Conservation (phyloP, 352 stramenopile genomes). For the Thraustotheca clavata region DNA sequence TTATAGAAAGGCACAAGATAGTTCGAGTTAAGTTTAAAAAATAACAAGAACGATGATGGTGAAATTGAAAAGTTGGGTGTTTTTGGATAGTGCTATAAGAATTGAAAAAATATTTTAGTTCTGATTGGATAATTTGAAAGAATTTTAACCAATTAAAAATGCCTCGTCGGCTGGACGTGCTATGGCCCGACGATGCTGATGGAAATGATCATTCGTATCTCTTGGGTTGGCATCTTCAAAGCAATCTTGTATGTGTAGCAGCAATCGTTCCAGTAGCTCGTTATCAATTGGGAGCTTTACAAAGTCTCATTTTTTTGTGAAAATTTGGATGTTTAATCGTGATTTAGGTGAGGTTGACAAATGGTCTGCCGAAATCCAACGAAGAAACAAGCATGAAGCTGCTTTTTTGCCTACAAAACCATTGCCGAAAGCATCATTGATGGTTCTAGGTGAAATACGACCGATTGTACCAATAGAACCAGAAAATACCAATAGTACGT, state of each 20-base stretch:
- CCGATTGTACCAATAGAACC: neutral
- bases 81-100: neutral
- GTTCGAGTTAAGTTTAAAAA: no score
- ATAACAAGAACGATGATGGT: neutral
- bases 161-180: conserved; percentile 9
- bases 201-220: neutral
- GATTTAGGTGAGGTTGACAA: neutral
- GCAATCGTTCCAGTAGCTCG: neutral
- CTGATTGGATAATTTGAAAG: neutral
- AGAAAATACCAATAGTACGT: neutral
- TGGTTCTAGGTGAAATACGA: neutral
- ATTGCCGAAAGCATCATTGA: neutral
- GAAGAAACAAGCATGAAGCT: neutral
- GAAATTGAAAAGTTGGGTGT: conserved; percentile 1
- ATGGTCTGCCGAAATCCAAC: neutral
- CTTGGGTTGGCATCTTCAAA: conserved; percentile 9
- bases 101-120: neutral
- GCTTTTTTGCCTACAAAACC: neutral
- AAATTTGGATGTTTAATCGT: neutral
- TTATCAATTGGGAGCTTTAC: neutral
- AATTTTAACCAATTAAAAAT: neutral
- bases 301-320: neutral
- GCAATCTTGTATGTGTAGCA: conserved; percentile 15
- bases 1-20: no score
- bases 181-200: conserved; percentile 4